Base-by-base conservation (phyloP, 257 asterid genomes). In the Solanum piurae region DNA sequence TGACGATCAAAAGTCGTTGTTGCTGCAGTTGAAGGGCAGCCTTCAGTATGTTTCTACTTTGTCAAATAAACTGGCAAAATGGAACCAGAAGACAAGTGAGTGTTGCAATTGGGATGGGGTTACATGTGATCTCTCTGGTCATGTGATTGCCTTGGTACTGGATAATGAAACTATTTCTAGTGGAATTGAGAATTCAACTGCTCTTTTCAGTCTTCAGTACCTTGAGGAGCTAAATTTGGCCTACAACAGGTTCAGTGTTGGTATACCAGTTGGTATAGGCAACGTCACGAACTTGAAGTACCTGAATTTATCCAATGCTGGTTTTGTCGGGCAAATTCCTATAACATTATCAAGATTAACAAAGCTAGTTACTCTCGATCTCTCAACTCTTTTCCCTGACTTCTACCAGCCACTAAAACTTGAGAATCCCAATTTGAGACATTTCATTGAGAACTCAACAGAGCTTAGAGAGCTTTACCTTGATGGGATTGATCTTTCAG, bases 21-120 rank as follows among this genome's bases (percentile, higher is more conserved):
- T 95, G 91, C 87, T 92, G 77, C 92, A 91, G 88, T 62, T 95
- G 72, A 91, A 60, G 87, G 72, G 85, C 83, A 87, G 79, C 87
- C 91, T 95, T 52, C 60, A 0, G 0, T 91, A 55, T 84, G 1
- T 88, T 46, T 8, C 86, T 0, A 1, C 1, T n/a, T 5, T 0
- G 27, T 95, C 98, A 0, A 72, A 74, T 1, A 94, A 91, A 86
- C 89, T 93, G 42, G 91, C 72, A 73, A 4, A 23, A 6, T 89
- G 93, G 94, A 83, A 87, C 31, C 66, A 68, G 18, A 49, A 58
- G 3, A 44, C 16, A 44, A 44, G 52, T 44, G 52, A 44, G 12
- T 44, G 16, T 12, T 12, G 52, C 52, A 44, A 44, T 44, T 44
- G 52, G 71, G 3, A 83, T 49, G 86, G 44, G 40, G 44, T 83